These are phyloP conservation scores for Trifolium subterraneum DNA, from an alignment of 306 rosid genomes.

Conservation along the genomic window DNA sequence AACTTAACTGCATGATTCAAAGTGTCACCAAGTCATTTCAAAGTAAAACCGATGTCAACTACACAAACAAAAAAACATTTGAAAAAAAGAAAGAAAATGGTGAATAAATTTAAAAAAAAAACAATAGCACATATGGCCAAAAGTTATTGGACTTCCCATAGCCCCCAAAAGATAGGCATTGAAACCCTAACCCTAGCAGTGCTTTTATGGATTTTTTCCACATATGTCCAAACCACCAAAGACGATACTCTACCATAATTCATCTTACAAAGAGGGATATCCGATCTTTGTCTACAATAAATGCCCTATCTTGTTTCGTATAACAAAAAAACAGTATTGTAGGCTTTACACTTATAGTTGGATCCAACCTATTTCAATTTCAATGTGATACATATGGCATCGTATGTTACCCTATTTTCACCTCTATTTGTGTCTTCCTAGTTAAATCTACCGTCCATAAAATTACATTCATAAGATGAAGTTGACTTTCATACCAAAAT, in stretches of 20 bases:
- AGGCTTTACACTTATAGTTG: neutral
- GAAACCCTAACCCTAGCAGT: conserved; percentile 20
- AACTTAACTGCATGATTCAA: conserved; percentile 55
- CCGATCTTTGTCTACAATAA: neutral
- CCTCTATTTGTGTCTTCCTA: neutral
- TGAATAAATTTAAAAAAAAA: neutral
- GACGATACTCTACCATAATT: neutral
- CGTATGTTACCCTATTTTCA: conserved; percentile 3
- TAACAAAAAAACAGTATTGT: neutral
- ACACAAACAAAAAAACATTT: conserved; percentile 15
- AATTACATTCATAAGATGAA: neutral
- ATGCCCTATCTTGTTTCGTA: neutral
- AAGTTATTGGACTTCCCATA: conserved; percentile 27
- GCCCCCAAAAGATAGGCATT: conserved; percentile 26
- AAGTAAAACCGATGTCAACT: conserved; percentile 22
- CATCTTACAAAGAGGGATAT: conserved; percentile 12
- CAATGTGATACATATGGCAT: neutral
- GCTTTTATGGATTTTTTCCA: neutral
- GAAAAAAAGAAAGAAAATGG: conserved; percentile 12
- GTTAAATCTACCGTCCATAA: neutral
- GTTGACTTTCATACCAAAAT: neutral
- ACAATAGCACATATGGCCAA: neutral
- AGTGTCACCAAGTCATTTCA: conserved; percentile 42
- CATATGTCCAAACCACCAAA: neutral
- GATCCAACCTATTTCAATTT: conserved; percentile 14